A percentile compares a stretch with the other conserved stretches of the same genome.
These are phyloP conservation scores for Eucalyptus pauciflora DNA, from an alignment of 345 rosid species.

Conservation along the genomic window DNA sequence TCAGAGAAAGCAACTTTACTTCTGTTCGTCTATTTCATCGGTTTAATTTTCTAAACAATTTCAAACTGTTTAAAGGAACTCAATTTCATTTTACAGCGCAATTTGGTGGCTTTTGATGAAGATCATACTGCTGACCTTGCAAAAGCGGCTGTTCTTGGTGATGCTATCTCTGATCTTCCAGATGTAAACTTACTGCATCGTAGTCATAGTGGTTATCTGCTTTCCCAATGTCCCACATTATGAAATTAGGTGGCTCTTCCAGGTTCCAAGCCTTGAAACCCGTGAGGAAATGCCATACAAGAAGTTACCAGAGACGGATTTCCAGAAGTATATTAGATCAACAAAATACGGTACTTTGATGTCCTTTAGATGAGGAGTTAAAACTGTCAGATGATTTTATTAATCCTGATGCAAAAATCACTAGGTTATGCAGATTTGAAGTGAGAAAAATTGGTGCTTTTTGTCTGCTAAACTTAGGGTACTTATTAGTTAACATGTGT, in stretches of 20 bases:
- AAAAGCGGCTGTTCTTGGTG: constrained; percentile 60
- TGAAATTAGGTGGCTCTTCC: not conserved
- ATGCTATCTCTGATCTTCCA: constrained; percentile 96
- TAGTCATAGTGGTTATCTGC: not conserved
- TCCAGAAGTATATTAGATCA: constrained; percentile 75
- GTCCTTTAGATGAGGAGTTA: not conserved
- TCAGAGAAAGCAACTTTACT: not conserved
- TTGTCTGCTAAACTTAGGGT: not conserved
- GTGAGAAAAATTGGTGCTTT: not conserved
- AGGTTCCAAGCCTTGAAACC: constrained; percentile 53
- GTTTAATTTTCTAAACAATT: not conserved
- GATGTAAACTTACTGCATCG: constrained; percentile 23
- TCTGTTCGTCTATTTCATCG: not conserved
- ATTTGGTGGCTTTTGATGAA: constrained; percentile 85
- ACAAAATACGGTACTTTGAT: constrained; percentile 32
- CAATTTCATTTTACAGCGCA: constrained; percentile 52
- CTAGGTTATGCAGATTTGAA: not conserved
- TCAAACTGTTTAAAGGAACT: not conserved
- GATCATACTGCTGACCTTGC: constrained; percentile 63
- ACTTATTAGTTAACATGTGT: not conserved
- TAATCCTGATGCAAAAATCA: not conserved
- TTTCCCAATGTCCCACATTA: not conserved
- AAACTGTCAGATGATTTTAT: not conserved
- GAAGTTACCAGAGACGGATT: constrained; percentile 66
- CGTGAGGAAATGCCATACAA: constrained; percentile 45